Base-by-base conservation (phyloP, 2,329 filamentous ascomycete species). In the Ophiostoma piceae region DNA sequence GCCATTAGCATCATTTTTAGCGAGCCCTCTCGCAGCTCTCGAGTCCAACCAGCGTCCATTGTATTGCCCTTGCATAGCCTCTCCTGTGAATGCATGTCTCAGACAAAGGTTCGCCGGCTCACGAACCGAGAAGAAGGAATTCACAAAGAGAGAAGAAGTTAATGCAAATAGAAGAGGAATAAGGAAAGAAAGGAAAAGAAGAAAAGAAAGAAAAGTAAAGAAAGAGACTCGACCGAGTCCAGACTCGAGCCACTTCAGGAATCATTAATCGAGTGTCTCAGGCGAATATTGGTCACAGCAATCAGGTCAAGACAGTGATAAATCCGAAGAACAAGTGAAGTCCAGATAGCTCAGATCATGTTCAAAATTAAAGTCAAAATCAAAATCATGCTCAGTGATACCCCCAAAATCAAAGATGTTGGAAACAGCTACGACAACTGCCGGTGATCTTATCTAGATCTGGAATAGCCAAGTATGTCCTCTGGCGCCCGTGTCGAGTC, bases 11-110 rank as follows among this genome's bases (percentile, higher is more conserved):
- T 11, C 12, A 14, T 41, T 14, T 12, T 41, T 41, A 41, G 43
- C 16, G 43, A 19, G 43, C 16, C 16, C 16, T 19, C 5, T 47
- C 19, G 4, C 43, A 47, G 43, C 43, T 47, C 43, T 47, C 16
- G 1, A 43, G 16, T 19, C 51, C 51, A 57, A 57, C 51, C 51
- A 57, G 35, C 57, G 9, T 19, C 51, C 22, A 57, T 32, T 8
- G 47, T 54, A 26, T 57, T 9, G 51, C 54, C 26, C 22, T 60
- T 60, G 26, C 54, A 60, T 60, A 32, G 54, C 54, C 54, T 60
- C 54, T 57, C n/a, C 51, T 57, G 22, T 6, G 22, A 19, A 32
- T 62, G 57, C 57, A 32, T 62, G 57, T 62, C 57, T 62, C 57
- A 62, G 57, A 29, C 57, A 32, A 57, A 57, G 12, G 57, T 62